Percentiles rank a stretch among this genome's conserved stretches.
phyloP scores from a whole-genome alignment of 2,329 filamentous ascomycete genomes.

The Penicillium sp. region DNA sequence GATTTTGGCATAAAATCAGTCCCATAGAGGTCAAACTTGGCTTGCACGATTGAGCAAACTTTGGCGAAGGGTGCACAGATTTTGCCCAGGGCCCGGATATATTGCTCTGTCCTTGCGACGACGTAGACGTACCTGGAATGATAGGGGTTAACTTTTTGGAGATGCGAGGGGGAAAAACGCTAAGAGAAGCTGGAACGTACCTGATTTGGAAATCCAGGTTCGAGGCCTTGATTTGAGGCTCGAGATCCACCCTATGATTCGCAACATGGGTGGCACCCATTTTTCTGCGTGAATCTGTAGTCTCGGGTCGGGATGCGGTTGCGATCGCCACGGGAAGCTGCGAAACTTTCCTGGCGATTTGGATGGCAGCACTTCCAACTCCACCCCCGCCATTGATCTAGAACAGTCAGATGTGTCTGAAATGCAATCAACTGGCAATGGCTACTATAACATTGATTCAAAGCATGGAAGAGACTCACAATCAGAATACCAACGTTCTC shows the following conservation, averaged over 20 bases:
- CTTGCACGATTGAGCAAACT: slow-evolving; percentile 53
- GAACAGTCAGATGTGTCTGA: too few relatives aligned
- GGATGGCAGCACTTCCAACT: slow-evolving; percentile 51
- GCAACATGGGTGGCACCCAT: slow-evolving; percentile 53
- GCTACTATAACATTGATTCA: too few relatives aligned
- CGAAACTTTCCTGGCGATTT: slow-evolving; percentile 49
- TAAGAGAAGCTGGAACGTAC: slow-evolving; percentile 28
- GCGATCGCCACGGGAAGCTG: slow-evolving; percentile 51
- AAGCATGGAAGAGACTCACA: not conserved
- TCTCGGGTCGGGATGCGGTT: slow-evolving; percentile 50
- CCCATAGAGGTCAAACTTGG: slow-evolving; percentile 50
- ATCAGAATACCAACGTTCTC: slow-evolving; percentile 50
- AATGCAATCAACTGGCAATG: too few relatives aligned
- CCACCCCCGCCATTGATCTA: slow-evolving; percentile 52
- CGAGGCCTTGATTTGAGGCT: slow-evolving; percentile 2
- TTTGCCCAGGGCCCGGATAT: slow-evolving; percentile 43
- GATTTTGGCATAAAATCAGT: slow-evolving; percentile 54
- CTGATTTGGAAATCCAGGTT: slow-evolving; percentile 30
- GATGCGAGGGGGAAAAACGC: too few relatives aligned
- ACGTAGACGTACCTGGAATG: slow-evolving; percentile 45
- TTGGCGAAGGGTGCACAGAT: slow-evolving; percentile 52
- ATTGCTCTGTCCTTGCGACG: slow-evolving; percentile 48
- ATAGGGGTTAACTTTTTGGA: not conserved
- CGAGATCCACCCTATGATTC: slow-evolving; percentile 46
- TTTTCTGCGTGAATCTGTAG: slow-evolving; percentile 41